Conservation (phyloP, 768 basidiomycete species). For the Agrocybe praecox region DNA sequence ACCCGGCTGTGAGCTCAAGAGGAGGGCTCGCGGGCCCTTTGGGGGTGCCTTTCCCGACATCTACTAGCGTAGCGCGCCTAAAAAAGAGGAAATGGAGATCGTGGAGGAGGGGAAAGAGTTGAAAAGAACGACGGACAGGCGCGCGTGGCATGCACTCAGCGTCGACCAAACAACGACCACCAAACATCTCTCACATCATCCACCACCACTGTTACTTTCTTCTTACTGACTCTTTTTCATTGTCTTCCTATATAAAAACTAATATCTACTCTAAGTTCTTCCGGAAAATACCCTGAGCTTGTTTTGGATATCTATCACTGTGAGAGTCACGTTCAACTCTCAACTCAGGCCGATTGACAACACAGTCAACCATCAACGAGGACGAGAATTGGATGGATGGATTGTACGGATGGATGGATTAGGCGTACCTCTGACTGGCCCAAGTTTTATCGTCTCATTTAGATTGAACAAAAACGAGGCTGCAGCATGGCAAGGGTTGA, state of each 20-base stretch:
- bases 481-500: too few species aligned
- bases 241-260: not conserved
- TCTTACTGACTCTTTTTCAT: not conserved
- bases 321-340: too few species aligned
- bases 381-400: too few species aligned
- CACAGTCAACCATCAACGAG: too few species aligned
- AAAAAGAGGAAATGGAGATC: slow-evolving; percentile 4
- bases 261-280: too few species aligned
- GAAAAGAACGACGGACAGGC: slow-evolving; percentile 24
- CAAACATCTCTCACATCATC: slow-evolving; percentile 24
- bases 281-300: too few species aligned
- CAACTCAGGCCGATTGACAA: too few species aligned
- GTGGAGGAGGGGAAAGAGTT: slow-evolving; percentile 12
- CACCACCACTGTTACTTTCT: slow-evolving; percentile 13
- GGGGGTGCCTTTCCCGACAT: slow-evolving; percentile 86
- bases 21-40: slow-evolving; percentile 69
- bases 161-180: slow-evolving; percentile 28
- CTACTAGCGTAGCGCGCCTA: slow-evolving; percentile 12
- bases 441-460: too few species aligned
- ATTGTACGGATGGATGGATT: too few species aligned
- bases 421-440: too few species aligned
- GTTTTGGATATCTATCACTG: too few species aligned
- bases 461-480: too few species aligned
- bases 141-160: slow-evolving; percentile 20
- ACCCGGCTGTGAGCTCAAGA: slow-evolving; percentile 41